A percentile compares a stretch with the other conserved stretches of the same genome.
Conservation (phyloP, 2,329 filamentous ascomycete species). For the Mariannaea sp. region DNA sequence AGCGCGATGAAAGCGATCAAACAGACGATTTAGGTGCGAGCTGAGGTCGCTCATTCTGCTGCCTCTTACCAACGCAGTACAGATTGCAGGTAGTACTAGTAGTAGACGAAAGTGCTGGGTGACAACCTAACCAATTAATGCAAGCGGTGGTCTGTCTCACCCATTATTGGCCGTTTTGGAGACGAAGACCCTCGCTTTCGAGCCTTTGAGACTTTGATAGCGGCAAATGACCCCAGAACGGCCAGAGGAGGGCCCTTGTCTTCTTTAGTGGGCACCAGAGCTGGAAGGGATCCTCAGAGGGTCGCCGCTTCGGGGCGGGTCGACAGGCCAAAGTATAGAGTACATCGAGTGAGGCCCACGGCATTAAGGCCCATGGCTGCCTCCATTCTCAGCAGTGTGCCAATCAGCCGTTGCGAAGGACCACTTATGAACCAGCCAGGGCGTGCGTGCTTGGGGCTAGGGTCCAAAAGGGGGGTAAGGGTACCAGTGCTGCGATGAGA, state of each 20-base stretch:
- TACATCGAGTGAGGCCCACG: constrained; percentile 25
- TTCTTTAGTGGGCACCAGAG: constrained; percentile 15
- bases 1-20: not conserved
- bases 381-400: constrained; percentile 18
- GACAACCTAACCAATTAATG: constrained; percentile 23
- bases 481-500: constrained; percentile 24
- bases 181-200: constrained; percentile 24
- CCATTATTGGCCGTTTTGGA: constrained; percentile 32
- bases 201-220: constrained; percentile 31
- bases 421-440: constrained; percentile 35
- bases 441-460: constrained; percentile 26
- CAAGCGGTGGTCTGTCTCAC: constrained; percentile 24
- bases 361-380: constrained; percentile 12
- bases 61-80: constrained; percentile 2
- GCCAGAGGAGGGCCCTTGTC: constrained; percentile 24
- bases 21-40: constrained; percentile 2
- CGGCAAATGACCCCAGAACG: constrained; percentile 28
- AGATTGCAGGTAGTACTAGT: too few relatives aligned
- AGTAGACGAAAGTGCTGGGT: too few relatives aligned
- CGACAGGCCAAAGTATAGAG: constrained; percentile 24
- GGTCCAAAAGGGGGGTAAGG: constrained; percentile 21
- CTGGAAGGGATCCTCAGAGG: constrained; percentile 21
- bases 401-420: constrained; percentile 29
- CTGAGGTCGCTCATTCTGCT: too few relatives aligned
- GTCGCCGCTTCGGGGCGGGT: constrained; percentile 26